These are phyloP conservation scores for Tephrocybe sp. DNA, from an alignment of 768 basidiomycete species.

Conservation along the genomic window DNA sequence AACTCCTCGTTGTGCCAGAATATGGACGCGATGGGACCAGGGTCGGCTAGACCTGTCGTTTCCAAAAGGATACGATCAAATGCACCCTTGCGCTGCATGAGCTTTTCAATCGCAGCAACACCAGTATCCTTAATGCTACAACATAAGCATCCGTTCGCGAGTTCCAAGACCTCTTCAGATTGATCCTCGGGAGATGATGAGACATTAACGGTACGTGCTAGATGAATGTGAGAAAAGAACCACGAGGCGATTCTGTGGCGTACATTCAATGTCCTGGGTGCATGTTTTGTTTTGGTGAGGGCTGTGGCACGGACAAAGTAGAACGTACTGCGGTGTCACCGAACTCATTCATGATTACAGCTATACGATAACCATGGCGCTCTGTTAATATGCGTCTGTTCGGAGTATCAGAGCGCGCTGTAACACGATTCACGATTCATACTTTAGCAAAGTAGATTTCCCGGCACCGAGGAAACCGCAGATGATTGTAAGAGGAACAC, in stretches of 20 bases:
- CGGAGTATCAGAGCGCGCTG: not conserved
- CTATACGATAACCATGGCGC: conserved; percentile 92
- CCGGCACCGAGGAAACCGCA: conserved; percentile 95
- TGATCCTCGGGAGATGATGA: conserved; percentile 67
- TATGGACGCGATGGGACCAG: conserved; percentile 86
- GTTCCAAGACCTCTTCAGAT: conserved; percentile 86
- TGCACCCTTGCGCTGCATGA: conserved; percentile 82
- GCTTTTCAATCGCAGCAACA: conserved; percentile 88
- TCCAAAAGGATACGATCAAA: conserved; percentile 97
- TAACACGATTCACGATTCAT: conserved; percentile 19
- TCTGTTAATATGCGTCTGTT: conserved; percentile 87
- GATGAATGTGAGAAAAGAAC: conserved; percentile 5
- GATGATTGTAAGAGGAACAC: conserved; percentile 89
- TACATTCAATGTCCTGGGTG: conserved; percentile 88
- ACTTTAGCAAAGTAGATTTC: conserved; percentile 91
- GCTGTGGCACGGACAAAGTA: not conserved
- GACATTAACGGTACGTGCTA: conserved; percentile 87
- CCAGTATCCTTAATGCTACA: conserved; percentile 97
- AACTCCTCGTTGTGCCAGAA: conserved; percentile 90
- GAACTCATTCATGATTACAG: conserved; percentile 98
- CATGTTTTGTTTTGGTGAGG: conserved; percentile 20
- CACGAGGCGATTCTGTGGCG: conserved; percentile 13
- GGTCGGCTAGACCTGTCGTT: conserved; percentile 95
- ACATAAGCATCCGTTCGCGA: conserved; percentile 97
- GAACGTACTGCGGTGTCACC: conserved; percentile 87